Evolutionary conservation across 2,329 filamentous ascomycete species (phyloP).

Genomic region (Tolypocladium ophioglossoides): DNA sequence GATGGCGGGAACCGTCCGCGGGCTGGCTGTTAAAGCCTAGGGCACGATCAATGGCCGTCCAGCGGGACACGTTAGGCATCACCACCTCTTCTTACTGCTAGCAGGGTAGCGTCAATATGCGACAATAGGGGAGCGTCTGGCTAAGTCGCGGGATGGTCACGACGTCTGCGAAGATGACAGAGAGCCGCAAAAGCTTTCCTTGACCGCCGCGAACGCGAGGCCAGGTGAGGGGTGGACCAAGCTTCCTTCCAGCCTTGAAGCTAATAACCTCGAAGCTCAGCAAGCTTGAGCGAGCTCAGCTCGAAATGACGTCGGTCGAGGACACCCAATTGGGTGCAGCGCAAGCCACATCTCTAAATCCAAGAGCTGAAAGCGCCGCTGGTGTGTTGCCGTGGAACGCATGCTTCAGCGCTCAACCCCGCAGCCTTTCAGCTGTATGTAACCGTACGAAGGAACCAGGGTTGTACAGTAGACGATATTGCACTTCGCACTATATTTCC

Average conservation of each 20-base stretch:
- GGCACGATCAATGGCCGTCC: slow-evolving; percentile 20
- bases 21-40: slow-evolving; percentile 13
- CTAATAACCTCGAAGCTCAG: too few species aligned
- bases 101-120: background rate
- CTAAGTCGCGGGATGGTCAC: background rate
- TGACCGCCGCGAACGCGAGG: background rate
- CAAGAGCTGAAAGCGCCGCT: background rate
- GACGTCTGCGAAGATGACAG: background rate
- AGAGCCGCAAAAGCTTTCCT: background rate
- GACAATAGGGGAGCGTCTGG: background rate
- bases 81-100: background rate
- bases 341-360: background rate
- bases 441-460: too few species aligned
- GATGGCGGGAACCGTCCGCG: slow-evolving; percentile 10
- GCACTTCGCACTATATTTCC: too few species aligned
- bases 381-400: background rate
- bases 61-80: slow-evolving; percentile 12
- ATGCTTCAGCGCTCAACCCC: background rate
- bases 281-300: background rate
- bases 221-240: background rate
- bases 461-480: too few species aligned
- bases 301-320: background rate
- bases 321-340: background rate
- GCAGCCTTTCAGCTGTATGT: background rate
- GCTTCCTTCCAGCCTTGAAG: background rate